Evolutionary conservation across 805 yeast genomes (phyloP).

Genomic region (Starmerella khaoyaiensis): DNA sequence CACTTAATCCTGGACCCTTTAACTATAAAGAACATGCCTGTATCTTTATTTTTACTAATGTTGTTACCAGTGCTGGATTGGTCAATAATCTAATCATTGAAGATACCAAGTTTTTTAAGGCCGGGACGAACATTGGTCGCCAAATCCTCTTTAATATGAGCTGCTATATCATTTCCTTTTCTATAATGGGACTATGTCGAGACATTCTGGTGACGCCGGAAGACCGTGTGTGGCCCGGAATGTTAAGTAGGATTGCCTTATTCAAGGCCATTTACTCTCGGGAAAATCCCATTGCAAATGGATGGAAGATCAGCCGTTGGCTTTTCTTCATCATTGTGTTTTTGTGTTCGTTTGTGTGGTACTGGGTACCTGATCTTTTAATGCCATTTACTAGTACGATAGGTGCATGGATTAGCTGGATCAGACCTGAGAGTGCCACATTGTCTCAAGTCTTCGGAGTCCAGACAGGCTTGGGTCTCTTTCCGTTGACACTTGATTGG

Average conservation of each 20-base stretch:
- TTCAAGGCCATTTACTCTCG: constrained; percentile 40
- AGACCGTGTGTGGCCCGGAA: constrained; percentile 59
- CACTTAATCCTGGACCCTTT: constrained; percentile 49
- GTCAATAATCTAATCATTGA: constrained; percentile 14
- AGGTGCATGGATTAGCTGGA: constrained; percentile 55
- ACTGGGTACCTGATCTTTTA: constrained; percentile 52
- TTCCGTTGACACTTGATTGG: constrained; percentile 64
- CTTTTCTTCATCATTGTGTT: constrained; percentile 37
- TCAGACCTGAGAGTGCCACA: constrained; percentile 40
- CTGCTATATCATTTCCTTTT: constrained; percentile 54
- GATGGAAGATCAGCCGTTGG: constrained; percentile 48
- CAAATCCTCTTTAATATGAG: constrained; percentile 40
- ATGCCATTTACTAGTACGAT: constrained; percentile 42
- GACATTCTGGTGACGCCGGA: constrained; percentile 50
- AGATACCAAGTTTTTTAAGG: constrained; percentile 41
- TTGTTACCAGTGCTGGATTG: constrained; percentile 25
- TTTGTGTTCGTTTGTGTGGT: constrained; percentile 36
- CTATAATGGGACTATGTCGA: constrained; percentile 51
- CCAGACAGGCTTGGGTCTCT: constrained; percentile 46
- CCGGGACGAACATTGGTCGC: constrained; percentile 38
- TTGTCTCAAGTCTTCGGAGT: constrained; percentile 60
- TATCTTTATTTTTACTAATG: constrained; percentile 31
- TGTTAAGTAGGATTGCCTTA: constrained; percentile 47
- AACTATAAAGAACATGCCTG: constrained; percentile 52
- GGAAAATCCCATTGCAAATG: constrained; percentile 40